Percentiles rank a stretch among this genome's conserved stretches.
These are phyloP conservation scores for Zanthoxylum bungeanum DNA, from an alignment of 345 rosid species.

Conservation along the genomic window DNA sequence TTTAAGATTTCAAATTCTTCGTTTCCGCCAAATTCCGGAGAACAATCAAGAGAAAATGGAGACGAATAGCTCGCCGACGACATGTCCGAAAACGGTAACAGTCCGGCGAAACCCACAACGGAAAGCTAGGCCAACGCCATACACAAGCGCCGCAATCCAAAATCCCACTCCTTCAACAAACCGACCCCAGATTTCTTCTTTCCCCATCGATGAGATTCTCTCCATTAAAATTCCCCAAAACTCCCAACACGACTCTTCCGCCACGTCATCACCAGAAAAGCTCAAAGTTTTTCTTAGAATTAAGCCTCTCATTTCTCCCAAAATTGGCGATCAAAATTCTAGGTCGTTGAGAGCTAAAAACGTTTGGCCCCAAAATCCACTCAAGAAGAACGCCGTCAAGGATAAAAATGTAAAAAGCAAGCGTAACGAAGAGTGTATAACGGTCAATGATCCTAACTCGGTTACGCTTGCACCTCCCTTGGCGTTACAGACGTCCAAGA, in stretches of 20 bases:
- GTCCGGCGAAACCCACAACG: conserved; percentile 79
- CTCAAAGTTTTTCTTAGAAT: conserved; percentile 70
- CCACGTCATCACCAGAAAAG: conserved; percentile 27
- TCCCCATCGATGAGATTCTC: conserved; percentile 66
- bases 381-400: conserved; percentile 32
- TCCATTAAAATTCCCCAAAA: conserved; percentile 28
- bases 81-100: conserved; percentile 51
- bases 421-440: conserved; percentile 37
- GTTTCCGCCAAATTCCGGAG: conserved; percentile 8
- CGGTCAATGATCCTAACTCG: conserved; percentile 48
- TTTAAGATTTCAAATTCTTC: neutral
- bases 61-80: conserved; percentile 29
- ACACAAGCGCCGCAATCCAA: conserved; percentile 20
- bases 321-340: conserved; percentile 9
- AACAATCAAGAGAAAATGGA: conserved; percentile 14
- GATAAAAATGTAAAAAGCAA: conserved; percentile 35
- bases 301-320: conserved; percentile 35
- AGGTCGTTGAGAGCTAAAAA: conserved; percentile 40
- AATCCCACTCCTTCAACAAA: conserved; percentile 20
- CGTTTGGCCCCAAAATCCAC: conserved; percentile 59
- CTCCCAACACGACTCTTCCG: conserved; percentile 9
- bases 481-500: conserved; percentile 56
- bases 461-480: conserved; percentile 62
- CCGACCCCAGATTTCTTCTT: conserved; percentile 39
- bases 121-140: conserved; percentile 64